Percentiles rank a stretch among this genome's conserved stretches.
phyloP scores from a whole-genome alignment of 2,329 filamentous ascomycete genomes.

The Cladobotryum protrusum region DNA sequence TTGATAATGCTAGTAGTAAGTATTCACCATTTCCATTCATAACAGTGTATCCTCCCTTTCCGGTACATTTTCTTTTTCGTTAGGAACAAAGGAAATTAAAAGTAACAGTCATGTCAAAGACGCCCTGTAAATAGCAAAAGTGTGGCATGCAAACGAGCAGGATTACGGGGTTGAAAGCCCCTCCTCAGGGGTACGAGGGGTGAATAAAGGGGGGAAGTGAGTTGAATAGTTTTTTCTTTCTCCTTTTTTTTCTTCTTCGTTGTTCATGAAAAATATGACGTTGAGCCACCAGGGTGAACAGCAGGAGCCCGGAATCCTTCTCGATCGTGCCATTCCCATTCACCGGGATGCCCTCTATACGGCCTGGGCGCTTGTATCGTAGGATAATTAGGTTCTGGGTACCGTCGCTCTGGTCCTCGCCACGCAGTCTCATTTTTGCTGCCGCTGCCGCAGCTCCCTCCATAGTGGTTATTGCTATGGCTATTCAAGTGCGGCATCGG shows the following conservation, averaged over 20 bases:
- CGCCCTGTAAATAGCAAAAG: too few relatives aligned
- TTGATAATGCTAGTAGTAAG: too few relatives aligned
- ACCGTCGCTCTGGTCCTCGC: neutral
- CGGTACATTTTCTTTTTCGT: too few relatives aligned
- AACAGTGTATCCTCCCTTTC: too few relatives aligned
- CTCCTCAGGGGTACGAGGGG: neutral
- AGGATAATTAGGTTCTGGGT: conserved; percentile 4
- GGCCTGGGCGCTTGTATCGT: conserved; percentile 8
- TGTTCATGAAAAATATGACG: conserved; percentile 18
- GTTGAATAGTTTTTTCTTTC: too few relatives aligned
- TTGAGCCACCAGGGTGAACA: conserved; percentile 17
- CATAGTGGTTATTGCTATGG: neutral
- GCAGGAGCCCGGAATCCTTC: conserved; percentile 26
- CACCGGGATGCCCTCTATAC: conserved; percentile 12
- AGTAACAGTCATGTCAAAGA: too few relatives aligned
- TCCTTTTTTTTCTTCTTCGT: neutral
- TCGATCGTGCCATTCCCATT: conserved; percentile 30
- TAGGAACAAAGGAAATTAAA: too few relatives aligned
- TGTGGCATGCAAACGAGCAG: too few relatives aligned
- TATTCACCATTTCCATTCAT: too few relatives aligned
- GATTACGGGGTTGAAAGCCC: too few relatives aligned
- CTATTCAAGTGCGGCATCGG: neutral
- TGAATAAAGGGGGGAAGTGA: neutral
- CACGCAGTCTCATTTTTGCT: neutral
- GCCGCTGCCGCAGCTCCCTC: neutral